Evolutionary conservation across 1,284 basidiomycete genomes (phyloP), one percentile per base, ranked within the genome.

Genomic region (Ceratobasidium sp.): DNA sequence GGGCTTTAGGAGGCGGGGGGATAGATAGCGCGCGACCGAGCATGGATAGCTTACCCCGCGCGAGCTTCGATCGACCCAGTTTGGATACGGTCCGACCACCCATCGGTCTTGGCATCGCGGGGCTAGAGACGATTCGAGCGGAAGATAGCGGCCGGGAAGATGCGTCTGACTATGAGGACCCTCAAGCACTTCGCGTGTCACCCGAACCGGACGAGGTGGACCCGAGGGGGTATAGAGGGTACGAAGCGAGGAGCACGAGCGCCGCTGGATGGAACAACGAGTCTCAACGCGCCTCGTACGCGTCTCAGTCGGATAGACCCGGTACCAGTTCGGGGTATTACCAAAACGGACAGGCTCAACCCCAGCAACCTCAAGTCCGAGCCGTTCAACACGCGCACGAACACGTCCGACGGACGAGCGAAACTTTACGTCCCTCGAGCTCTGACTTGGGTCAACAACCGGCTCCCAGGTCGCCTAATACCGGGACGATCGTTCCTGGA

Each of bases 241-340:
- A 66, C 46, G 63, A 67, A 33, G 46, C 49, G 15, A 18, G 73
- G 13, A 67, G 63, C 18, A 26, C 64, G 1, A 67, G 63, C 26
- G 55, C 73, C 0, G 73, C 64, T 3, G 73, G 73, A 66, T 76
- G 73, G 73, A 60, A 60, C 40, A 20, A 58, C 23, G 39, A 61
- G 6, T 39, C 58, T 49, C 10, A 55, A 75, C 7, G 40, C 12
- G 1, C 3, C 2, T 33, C 33, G 33, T 33, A 33, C 33, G 33
- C 1, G 33, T 51, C 15, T 10, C 61, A 63, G 40, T 63, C 61
- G 13, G 69, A 72, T 26, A 28, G 73, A 61, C 73, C 73, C 15
- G 64, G 73, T 33, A 76, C 73, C n/a, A 67, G 73, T 33, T 55
- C 63, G 15, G 73, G 73, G 15, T 76, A 76, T 51, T 76, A 76